phyloP scores from a whole-genome alignment of 2,329 filamentous ascomycete genomes.

The Pseudocercospora pini-densiflorae region DNA sequence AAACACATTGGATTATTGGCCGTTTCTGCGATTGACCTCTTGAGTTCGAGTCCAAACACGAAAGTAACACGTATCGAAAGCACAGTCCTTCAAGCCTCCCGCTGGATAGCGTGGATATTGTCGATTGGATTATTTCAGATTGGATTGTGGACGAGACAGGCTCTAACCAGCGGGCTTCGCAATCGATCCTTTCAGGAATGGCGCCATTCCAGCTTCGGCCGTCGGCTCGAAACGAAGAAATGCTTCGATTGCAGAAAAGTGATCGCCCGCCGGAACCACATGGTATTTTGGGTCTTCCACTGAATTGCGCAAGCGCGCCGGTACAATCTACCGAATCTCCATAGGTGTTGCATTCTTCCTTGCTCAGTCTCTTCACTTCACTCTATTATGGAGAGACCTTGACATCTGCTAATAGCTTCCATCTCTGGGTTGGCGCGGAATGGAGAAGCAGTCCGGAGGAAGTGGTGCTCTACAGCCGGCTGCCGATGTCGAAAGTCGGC shows the following conservation, averaged over 20 bases:
- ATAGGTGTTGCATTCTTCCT: constrained; percentile 9
- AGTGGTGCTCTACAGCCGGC: constrained; percentile 6
- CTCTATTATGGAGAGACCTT: not conserved
- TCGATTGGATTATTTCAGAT: no score
- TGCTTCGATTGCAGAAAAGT: not conserved
- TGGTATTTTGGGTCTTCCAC: not conserved
- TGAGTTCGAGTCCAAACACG: no score
- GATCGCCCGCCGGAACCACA: not conserved
- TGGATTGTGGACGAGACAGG: no score
- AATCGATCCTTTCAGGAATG: not conserved
- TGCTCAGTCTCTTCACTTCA: not conserved
- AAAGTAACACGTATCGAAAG: no score
- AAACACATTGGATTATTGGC: no score
- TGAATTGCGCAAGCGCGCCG: constrained; percentile 1
- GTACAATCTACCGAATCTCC: not conserved
- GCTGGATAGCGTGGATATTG: no score
- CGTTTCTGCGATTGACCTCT: no score
- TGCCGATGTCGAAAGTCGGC: constrained; percentile 9
- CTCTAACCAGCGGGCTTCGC: not conserved
- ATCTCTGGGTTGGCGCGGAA: not conserved
- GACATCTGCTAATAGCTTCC: not conserved
- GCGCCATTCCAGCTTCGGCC: not conserved
- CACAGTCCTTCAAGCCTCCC: no score
- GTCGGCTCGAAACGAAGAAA: not conserved
- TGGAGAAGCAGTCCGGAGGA: constrained; percentile 1